phyloP scores from a whole-genome alignment of 495 filamentous ascomycete genomes.

The Lentithecium fluviatile region DNA sequence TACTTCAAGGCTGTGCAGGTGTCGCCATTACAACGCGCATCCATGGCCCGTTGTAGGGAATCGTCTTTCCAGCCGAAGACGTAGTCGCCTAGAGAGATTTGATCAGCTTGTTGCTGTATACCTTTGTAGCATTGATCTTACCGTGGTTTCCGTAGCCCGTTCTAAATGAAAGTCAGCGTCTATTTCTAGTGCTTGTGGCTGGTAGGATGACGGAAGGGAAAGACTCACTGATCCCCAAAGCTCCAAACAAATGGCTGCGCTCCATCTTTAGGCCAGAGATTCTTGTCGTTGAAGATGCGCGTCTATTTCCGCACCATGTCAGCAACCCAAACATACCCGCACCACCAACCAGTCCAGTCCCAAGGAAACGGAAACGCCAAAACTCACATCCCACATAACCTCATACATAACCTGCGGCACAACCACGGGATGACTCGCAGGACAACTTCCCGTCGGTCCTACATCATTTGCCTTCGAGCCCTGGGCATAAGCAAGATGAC shows the following conservation, averaged over 20 bases:
- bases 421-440: constrained; percentile 23
- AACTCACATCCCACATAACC: constrained; percentile 36
- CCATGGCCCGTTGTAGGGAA: constrained; percentile 34
- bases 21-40: constrained; percentile 51
- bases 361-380: not conserved
- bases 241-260: constrained; percentile 31
- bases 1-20: constrained; percentile 46
- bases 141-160: constrained; percentile 28
- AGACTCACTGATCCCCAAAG: constrained; percentile 33
- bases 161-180: not conserved
- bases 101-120: too few relatives aligned
- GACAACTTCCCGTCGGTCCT: constrained; percentile 32
- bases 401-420: constrained; percentile 33
- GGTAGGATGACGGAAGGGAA: not conserved
- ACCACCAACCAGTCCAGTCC: not conserved
- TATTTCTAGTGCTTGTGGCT: not conserved
- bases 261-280: constrained; percentile 30
- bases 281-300: constrained; percentile 9
- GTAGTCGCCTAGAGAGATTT: constrained; percentile 46
- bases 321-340: not conserved
- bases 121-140: too few relatives aligned
- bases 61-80: constrained; percentile 35
- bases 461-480: constrained; percentile 18
- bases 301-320: constrained; percentile 9
- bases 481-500: constrained; percentile 43